These are phyloP conservation scores for Volvox carteri DNA, from an alignment of 163 green algal genomes.

Conservation along the genomic window DNA sequence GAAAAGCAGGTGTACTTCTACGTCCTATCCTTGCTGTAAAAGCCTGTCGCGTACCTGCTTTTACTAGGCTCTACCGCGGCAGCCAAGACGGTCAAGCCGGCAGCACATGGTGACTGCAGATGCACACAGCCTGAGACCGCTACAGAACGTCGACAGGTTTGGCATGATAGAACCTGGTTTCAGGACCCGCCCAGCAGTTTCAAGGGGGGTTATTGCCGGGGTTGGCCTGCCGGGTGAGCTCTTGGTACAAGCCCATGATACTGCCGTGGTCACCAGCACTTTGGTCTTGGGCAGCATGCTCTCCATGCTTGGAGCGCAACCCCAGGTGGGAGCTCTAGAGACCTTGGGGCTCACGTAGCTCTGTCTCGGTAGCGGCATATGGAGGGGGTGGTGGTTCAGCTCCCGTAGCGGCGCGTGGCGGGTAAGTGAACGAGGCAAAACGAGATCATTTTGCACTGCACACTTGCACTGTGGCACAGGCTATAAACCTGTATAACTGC, in stretches of 20 bases:
- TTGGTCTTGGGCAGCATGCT: constrained; percentile 21
- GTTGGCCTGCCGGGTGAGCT: background rate
- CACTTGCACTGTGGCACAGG: background rate
- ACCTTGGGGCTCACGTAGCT: background rate
- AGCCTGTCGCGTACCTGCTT: background rate
- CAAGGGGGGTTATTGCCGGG: background rate
- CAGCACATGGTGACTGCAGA: background rate
- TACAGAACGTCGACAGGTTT: background rate
- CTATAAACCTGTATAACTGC: background rate
- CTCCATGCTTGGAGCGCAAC: background rate
- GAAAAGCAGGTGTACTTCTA: too few relatives aligned
- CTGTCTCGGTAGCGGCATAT: background rate
- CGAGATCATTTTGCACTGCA: background rate
- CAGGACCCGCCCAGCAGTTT: background rate
- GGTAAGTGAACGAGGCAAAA: too few relatives aligned
- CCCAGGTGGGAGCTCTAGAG: background rate
- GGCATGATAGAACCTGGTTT: background rate
- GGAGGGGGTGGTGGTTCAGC: background rate
- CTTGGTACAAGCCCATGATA: background rate
- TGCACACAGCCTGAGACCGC: background rate
- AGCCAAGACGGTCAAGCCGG: background rate
- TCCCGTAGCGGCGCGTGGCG: background rate
- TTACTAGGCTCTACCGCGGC: background rate
- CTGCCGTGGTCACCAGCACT: background rate
- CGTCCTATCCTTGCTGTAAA: background rate